These are phyloP conservation scores for Citrus mangshanensis DNA, from an alignment of 345 rosid genomes.

Conservation along the genomic window DNA sequence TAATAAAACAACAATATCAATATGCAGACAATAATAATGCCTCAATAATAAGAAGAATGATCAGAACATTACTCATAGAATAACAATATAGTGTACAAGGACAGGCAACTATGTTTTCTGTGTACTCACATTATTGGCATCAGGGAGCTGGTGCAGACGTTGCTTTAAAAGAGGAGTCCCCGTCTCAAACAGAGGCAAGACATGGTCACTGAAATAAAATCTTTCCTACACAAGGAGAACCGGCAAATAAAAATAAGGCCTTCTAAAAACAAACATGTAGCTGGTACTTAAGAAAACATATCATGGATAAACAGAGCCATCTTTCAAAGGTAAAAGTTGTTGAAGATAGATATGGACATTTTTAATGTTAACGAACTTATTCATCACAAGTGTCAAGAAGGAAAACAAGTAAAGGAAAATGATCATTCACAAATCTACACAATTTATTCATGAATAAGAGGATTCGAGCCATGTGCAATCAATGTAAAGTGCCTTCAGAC, in stretches of 20 bases:
- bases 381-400: background rate
- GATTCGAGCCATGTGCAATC: background rate
- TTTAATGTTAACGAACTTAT: background rate
- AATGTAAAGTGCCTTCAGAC: background rate
- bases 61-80: slow-evolving; percentile 1
- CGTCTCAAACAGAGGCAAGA: slow-evolving; percentile 94
- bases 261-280: background rate
- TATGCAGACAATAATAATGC: background rate
- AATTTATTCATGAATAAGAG: background rate
- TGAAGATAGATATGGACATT: background rate
- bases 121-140: slow-evolving; percentile 56
- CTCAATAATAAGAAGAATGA: background rate
- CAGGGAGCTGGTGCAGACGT: slow-evolving; percentile 78
- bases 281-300: background rate
- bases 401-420: background rate
- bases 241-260: background rate
- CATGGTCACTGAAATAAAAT: slow-evolving; percentile 93
- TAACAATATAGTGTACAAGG: slow-evolving; percentile 5
- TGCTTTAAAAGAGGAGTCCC: slow-evolving; percentile 89
- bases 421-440: background rate
- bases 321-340: background rate
- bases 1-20: background rate
- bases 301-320: background rate
- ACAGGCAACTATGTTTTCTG: background rate
- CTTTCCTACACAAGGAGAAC: slow-evolving; percentile 62